Evolutionary conservation across 2,329 filamentous ascomycete species (phyloP).

Genomic region (Rugonectria rugulosa): DNA sequence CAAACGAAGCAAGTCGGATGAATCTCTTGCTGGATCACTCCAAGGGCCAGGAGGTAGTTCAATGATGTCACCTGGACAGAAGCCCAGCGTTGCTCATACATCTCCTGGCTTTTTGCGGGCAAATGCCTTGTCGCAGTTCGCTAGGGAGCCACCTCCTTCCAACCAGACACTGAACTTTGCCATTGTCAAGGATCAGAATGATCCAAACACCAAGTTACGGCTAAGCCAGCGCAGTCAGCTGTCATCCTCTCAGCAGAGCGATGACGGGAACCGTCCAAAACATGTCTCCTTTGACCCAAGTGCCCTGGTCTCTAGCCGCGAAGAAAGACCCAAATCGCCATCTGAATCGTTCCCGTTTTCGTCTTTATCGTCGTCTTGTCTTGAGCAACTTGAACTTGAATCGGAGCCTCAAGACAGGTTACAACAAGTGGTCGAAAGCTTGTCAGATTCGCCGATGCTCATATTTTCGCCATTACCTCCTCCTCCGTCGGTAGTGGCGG

Average conservation of each 20-base stretch:
- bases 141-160: slow-evolving; percentile 37
- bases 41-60: slow-evolving; percentile 12
- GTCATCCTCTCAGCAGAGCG: slow-evolving; percentile 57
- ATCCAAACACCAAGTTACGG: slow-evolving; percentile 67
- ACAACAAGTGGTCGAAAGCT: slow-evolving; percentile 22
- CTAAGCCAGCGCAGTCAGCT: slow-evolving; percentile 68
- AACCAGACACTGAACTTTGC: slow-evolving; percentile 67
- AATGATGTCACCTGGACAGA: slow-evolving; percentile 6
- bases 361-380: slow-evolving; percentile 24
- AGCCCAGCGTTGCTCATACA: slow-evolving; percentile 4
- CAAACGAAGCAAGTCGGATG: slow-evolving; percentile 21
- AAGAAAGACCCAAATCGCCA: slow-evolving; percentile 8
- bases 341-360: slow-evolving; percentile 21
- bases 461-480: slow-evolving; percentile 41
- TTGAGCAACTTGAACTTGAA: slow-evolving; percentile 2
- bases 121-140: not conserved
- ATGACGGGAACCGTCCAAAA: slow-evolving; percentile 39
- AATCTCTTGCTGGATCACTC: not conserved
- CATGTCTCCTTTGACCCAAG: slow-evolving; percentile 33
- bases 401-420: slow-evolving; percentile 20
- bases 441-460: slow-evolving; percentile 23
- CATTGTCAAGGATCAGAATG: slow-evolving; percentile 78
- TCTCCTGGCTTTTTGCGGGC: slow-evolving; percentile 11
- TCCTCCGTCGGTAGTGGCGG: slow-evolving; percentile 29
- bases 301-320: slow-evolving; percentile 17